These are phyloP conservation scores for Leucosporidium creatinivorum DNA, from an alignment of 768 basidiomycete species.

Conservation along the genomic window DNA sequence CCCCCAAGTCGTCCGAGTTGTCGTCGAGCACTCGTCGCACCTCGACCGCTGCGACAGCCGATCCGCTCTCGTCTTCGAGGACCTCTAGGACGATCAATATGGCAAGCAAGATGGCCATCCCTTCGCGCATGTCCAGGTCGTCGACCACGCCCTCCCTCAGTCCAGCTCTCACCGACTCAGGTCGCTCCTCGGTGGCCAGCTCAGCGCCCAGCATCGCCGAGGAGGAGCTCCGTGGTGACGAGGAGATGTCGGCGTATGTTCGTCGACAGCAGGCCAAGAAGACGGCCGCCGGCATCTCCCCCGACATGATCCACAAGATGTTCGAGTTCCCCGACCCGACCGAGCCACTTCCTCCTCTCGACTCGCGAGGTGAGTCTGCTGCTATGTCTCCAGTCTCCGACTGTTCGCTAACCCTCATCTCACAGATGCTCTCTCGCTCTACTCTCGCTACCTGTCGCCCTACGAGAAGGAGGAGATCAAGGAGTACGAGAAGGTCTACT, in stretches of 20 bases:
- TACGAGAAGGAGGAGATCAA: constrained; percentile 87
- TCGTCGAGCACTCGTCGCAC: constrained; percentile 2
- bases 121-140: constrained; percentile 45
- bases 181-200: constrained; percentile 73
- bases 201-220: constrained; percentile 55
- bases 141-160: constrained; percentile 41
- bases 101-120: constrained; percentile 52
- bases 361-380: constrained; percentile 59
- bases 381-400: not conserved
- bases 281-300: constrained; percentile 69
- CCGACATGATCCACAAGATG: constrained; percentile 78
- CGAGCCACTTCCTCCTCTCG: constrained; percentile 57
- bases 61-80: constrained; percentile 3
- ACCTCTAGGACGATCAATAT: constrained; percentile 37
- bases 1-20: constrained; percentile 1
- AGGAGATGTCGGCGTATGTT: constrained; percentile 95
- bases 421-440: constrained; percentile 41
- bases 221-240: constrained; percentile 80
- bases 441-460: constrained; percentile 64
- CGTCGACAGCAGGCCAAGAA: constrained; percentile 82
- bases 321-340: constrained; percentile 88
- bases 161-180: constrained; percentile 67
- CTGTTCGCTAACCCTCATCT: not conserved
- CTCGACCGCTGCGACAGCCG: constrained; percentile 8
- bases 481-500: constrained; percentile 78